Evolutionary conservation across 352 stramenopile genomes (phyloP), one percentile per base, ranked within the genome.

Genomic region (Phytophthora fragariaefolia): DNA sequence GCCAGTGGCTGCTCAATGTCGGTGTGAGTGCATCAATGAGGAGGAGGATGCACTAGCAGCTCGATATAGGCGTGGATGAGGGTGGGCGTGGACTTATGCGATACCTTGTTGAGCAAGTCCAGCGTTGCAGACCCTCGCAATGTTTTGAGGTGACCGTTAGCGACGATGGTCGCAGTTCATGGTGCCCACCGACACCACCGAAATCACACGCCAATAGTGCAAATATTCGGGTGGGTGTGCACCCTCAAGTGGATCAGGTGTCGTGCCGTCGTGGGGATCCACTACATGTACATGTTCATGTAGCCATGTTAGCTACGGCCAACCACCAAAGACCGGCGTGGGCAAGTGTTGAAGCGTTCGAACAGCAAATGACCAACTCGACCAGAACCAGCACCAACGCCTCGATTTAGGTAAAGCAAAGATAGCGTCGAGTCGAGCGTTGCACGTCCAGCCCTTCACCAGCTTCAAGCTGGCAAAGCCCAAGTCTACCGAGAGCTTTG

Each of bases 371-470:
- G n/a, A n/a, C 30, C 6, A 12, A 12, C 12, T 12, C 6, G 30
- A 17, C 20, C 17, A 49, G 18, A 49, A 28, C 20, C 9, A 28
- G 9, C 45, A 32, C 15, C 10, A 20, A 24, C 18, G 12, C 49
- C 17, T 55, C 49, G 23, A 57, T 57, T 23, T 43, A 57, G 49
- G 49, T 10, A 4, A 20, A 45, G 23, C 45, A 64, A 69, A 69
- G 45, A 64, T 69, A 69, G 53, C 45, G 15, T 6, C 43, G 18
- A 46, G 47, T 45, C 45, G 9, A 38, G 28, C 18, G 28, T 58
- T 58, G 32, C 46, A 28, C 12, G 23, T 43, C 26, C 23, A 46
- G 36, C 30, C 13, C 18, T 50, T 4, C 36, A 20, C 36, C 36
- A 12, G n/a, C 20, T 15, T 26, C 42, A 48, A 45, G 17, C 36